Conservation (phyloP, 495 filamentous ascomycete species). For the Zalerion maritima region DNA sequence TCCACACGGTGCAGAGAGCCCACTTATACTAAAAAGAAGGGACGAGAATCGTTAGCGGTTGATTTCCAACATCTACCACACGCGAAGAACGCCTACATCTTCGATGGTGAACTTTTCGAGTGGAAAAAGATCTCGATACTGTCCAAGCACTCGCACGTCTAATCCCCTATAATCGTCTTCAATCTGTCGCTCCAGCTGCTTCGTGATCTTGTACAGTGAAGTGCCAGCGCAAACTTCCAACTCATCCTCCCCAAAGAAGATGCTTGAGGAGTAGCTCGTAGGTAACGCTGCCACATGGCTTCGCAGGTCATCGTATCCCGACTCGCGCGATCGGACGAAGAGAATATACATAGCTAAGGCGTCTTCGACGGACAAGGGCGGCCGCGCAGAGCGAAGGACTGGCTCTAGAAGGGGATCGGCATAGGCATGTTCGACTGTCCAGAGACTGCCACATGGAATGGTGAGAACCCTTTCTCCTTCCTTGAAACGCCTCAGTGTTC, state of each 20-base stretch:
- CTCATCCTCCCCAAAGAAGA: slow-evolving; percentile 16
- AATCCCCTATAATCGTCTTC: slow-evolving; percentile 15
- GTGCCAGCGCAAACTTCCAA: slow-evolving; percentile 16
- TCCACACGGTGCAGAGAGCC: slow-evolving; percentile 19
- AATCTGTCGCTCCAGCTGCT: slow-evolving; percentile 14
- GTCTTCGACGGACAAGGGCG: slow-evolving; percentile 18
- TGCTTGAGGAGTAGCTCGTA: slow-evolving; percentile 18
- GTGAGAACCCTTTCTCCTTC: slow-evolving; percentile 18
- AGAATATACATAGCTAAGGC: slow-evolving; percentile 17
- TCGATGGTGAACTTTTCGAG: slow-evolving; percentile 17
- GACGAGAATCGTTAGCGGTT: slow-evolving; percentile 9
- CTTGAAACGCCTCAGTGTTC: slow-evolving; percentile 14
- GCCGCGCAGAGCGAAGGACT: slow-evolving; percentile 14
- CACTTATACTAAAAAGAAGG: slow-evolving; percentile 16
- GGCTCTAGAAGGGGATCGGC: slow-evolving; percentile 17
- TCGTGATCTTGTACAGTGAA: slow-evolving; percentile 17
- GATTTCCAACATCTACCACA: slow-evolving; percentile 10
- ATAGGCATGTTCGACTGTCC: slow-evolving; percentile 20
- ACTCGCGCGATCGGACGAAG: slow-evolving; percentile 17
- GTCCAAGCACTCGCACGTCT: slow-evolving; percentile 12
- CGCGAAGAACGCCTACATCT: slow-evolving; percentile 12
- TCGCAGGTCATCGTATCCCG: slow-evolving; percentile 16
- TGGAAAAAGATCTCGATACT: slow-evolving; percentile 17
- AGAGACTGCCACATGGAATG: slow-evolving; percentile 14
- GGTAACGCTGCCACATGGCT: slow-evolving; percentile 16